Base-by-base conservation (phyloP, 352 stramenopile genomes). In the Pythium brachiatum region DNA sequence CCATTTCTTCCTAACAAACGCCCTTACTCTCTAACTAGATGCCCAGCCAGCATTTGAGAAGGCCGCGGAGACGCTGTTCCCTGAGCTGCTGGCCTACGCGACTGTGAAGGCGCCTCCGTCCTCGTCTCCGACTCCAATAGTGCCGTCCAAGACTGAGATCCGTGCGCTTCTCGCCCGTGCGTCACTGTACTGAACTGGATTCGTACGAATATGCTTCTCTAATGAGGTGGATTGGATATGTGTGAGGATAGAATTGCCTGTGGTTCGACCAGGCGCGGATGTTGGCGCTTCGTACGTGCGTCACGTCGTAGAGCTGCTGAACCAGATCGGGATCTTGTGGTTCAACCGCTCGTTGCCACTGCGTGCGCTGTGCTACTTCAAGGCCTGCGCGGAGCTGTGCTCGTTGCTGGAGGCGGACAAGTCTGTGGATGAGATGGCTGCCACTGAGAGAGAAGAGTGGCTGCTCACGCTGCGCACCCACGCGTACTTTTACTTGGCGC, bases 401-500 rank as follows among this genome's bases (percentile, higher is more conserved):
- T 50, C 47, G 1, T 20, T 15, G 3, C 29, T 61, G 7, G 51
- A 70, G 15, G 9, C 47, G 27, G 11, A 57, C 8, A 0, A 46
- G 15, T n/a, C 51, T 3, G 26, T 25, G 7, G 29, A 55, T 18
- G 48, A 69, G 26, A 53, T 59, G 2, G 57, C 64, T 20, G 64
- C 68, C 0, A 50, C 53, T 7, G 21, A 48, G 16, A 43, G n/a
- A 16, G 18, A 32, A n/a, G 29, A 66, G 12, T 38, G 47, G 29
- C 46, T 74, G 53, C 46, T 62, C 27, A 39, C 55, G n/a, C 39
- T 64, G 11, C 76, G 77, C 18, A 83, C 76, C 5, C 78, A 88
- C 55, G 64, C 79, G 38, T 72, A 87, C 32, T 90, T 92, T 53
- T 92, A 89, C 61, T 56, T 92, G 44, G 83, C 83, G 7, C 83